Base-by-base conservation (phyloP, 148 eudicot species). In the Heliosperma pusillum region DNA sequence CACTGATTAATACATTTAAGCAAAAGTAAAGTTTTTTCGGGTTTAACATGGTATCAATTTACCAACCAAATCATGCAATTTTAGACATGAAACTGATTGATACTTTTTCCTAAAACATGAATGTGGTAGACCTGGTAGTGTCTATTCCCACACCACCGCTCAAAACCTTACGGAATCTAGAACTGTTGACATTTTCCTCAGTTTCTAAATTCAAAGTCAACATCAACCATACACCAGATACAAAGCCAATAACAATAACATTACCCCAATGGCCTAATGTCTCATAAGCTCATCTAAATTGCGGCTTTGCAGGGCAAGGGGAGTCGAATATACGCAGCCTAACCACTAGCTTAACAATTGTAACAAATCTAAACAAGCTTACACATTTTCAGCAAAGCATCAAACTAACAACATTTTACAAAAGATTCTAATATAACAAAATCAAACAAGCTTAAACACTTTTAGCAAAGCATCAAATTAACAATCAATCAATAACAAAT, bases 381-480 rank as follows among this genome's bases (percentile, higher is more conserved):
- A 36, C 61, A 15, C 44, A 25, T 7, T 58, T 69, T 15, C 11
- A 60, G 17, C 16, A 44, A 74, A 25, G 25, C 56, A 45, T 21
- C 66, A 70, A 74, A 60, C 26, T 47, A 79, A 50, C 57, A 29
- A 74, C n/a, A n/a, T n/a, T n/a, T n/a, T n/a, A n/a, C n/a, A n/a
- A n/a, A n/a, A n/a, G n/a, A n/a, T n/a, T n/a, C 42, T 36, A 36
- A 36, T 36, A 36, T 7, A 36, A 36, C 42, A 36, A 36, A 36
- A 36, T 36, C 19, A 45, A 16, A 19, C 12, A 61, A 24, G 44
- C 52, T 75, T 10, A 36, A 47, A 15, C 44, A 25, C 3, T 58
- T 69, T 15, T 7, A 60, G 17, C 16, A 44, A 74, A 25, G 25
- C 56, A 45, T 21, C 66, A 70, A 74, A 60, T 26, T 47, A 79